Evolutionary conservation across 2,329 filamentous ascomycete species (phyloP).

Genomic region (Raffaelea albimanens): DNA sequence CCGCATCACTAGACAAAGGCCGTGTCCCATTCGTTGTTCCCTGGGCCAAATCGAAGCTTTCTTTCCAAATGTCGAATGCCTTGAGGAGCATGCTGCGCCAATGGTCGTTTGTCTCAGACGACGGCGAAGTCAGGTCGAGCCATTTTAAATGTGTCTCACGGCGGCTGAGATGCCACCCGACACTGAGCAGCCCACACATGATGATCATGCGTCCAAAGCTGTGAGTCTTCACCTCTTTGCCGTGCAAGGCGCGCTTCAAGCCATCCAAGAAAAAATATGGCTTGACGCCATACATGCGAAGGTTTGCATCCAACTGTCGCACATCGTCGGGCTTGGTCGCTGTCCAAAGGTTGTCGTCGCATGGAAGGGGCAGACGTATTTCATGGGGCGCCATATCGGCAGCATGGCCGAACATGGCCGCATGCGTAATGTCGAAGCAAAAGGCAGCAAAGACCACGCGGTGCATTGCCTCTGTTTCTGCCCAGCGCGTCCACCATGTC

Average conservation of each 20-base stretch:
- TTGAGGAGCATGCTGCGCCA: conserved; percentile 70
- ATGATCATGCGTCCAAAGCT: conserved; percentile 83
- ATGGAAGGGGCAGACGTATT: conserved; percentile 75
- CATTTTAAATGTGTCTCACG: conserved; percentile 77
- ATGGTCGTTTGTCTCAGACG: conserved; percentile 53
- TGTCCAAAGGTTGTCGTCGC: conserved; percentile 79
- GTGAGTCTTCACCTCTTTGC: conserved; percentile 72
- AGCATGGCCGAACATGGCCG: conserved; percentile 84
- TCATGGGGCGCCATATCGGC: conserved; percentile 89
- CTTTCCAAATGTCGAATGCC: conserved; percentile 82
- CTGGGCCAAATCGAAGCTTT: conserved; percentile 68
- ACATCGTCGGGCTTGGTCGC: conserved; percentile 71
- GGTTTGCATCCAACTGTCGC: conserved; percentile 63
- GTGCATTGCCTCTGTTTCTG: conserved; percentile 77
- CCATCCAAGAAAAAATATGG: conserved; percentile 75
- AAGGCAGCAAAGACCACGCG: conserved; percentile 83
- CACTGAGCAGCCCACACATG: conserved; percentile 82
- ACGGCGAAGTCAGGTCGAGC: conserved; percentile 57
- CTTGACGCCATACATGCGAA: conserved; percentile 71
- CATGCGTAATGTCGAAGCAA: conserved; percentile 80
- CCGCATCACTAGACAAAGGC: background rate
- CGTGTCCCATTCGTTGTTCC: conserved; percentile 23
- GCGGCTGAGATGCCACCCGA: conserved; percentile 86
- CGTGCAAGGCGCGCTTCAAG: conserved; percentile 73
- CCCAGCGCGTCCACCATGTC: conserved; percentile 77